These are phyloP conservation scores for Asterella californica DNA, from an alignment of 225 moss, liverwort and hornwort genomes.

Conservation along the genomic window DNA sequence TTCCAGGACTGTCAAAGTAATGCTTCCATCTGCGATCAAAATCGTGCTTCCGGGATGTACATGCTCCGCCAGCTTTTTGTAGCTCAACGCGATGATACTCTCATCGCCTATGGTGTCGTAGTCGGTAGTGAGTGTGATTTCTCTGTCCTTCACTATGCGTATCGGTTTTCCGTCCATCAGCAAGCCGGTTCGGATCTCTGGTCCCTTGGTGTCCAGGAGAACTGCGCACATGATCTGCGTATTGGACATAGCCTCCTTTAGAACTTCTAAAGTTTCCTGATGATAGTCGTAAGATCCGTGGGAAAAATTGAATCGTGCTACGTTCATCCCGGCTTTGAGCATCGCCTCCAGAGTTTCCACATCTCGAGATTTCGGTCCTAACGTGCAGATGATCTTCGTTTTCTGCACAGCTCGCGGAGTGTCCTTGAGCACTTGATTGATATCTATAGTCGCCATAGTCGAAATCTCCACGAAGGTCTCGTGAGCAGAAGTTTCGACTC, in stretches of 20 bases:
- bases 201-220: constrained; percentile 49
- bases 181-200: constrained; percentile 70
- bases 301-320: constrained; percentile 37
- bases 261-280: constrained; percentile 34
- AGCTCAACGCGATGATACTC: constrained; percentile 59
- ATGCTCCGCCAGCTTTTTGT: constrained; percentile 59
- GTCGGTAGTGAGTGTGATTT: constrained; percentile 57
- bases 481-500: not conserved
- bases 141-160: constrained; percentile 43
- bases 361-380: constrained; percentile 30
- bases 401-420: constrained; percentile 16
- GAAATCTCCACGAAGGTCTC: not conserved
- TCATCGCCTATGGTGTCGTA: constrained; percentile 52
- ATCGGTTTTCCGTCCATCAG: constrained; percentile 67
- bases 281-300: constrained; percentile 37
- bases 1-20: constrained; percentile 30
- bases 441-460: constrained; percentile 29
- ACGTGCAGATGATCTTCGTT: constrained; percentile 36
- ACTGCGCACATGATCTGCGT: constrained; percentile 40
- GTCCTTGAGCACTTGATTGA: constrained; percentile 14
- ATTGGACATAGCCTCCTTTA: constrained; percentile 26
- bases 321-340: constrained; percentile 36
- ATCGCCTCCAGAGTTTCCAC: constrained; percentile 29
- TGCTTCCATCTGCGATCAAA: constrained; percentile 65
- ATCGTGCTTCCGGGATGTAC: constrained; percentile 57